phyloP scores from a whole-genome alignment of 306 rosid species.

The Sesbania bispinosa region DNA sequence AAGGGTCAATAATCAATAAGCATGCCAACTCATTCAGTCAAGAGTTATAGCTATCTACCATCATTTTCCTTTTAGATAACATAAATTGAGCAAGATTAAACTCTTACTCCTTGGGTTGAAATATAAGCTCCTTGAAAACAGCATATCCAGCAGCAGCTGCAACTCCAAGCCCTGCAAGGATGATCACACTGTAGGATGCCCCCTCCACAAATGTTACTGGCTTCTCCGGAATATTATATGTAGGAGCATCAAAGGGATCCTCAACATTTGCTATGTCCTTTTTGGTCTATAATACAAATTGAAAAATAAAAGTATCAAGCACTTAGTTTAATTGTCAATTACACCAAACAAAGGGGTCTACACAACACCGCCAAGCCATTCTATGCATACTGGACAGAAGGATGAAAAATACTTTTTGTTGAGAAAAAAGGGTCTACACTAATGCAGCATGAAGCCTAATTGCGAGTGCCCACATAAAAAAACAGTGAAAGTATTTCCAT shows the following conservation, averaged over 20 bases:
- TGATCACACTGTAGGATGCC: slow-evolving; percentile 76
- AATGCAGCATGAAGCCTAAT: not conserved
- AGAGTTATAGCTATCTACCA: not conserved
- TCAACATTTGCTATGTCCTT: slow-evolving; percentile 77
- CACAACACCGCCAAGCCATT: not conserved
- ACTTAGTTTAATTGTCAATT: not conserved
- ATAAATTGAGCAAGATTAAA: slow-evolving; percentile 5
- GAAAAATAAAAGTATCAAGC: not conserved
- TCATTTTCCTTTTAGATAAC: not conserved
- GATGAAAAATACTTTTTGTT: not conserved
- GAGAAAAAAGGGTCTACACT: not conserved
- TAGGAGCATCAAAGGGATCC: slow-evolving; percentile 85
- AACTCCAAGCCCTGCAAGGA: slow-evolving; percentile 82
- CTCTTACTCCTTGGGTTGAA: slow-evolving; percentile 88
- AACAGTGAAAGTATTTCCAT: not conserved
- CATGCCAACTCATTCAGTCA: not conserved
- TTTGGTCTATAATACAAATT: slow-evolving; percentile 48
- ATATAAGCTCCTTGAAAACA: slow-evolving; percentile 91
- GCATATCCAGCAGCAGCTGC: slow-evolving; percentile 88
- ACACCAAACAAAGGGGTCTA: not conserved
- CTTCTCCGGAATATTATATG: slow-evolving; percentile 91
- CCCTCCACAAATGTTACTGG: slow-evolving; percentile 84
- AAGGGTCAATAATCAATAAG: not conserved
- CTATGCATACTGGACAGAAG: not conserved
- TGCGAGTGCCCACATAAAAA: not conserved